Base-by-base conservation (phyloP, 192 early-diverging fungal species). In the Backusella circina region DNA sequence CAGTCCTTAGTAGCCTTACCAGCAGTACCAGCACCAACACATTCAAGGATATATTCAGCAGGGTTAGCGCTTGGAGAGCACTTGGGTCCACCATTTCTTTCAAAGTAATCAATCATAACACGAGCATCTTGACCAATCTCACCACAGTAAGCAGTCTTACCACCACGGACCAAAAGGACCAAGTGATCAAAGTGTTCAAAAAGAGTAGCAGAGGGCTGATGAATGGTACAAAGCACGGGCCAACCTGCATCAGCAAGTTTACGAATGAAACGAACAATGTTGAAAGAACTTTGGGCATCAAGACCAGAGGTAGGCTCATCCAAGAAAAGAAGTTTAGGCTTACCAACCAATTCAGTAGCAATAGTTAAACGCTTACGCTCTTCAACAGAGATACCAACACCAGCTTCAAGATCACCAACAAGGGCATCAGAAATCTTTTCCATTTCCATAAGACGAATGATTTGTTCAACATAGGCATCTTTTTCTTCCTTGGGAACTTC, bases 241-340 rank as follows among this genome's bases (percentile, higher is more conserved):
- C 67, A 95, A 78, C 88, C 90, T 47, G 86, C 87, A 70, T 88
- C 82, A 36, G 91, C 86, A 79, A 90, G 77, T 70, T 84, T 81
- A 78, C 85, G 87, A 89, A 91, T 82, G 81, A 94, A 91, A 79
- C 91, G 87, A 73, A 91, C 84, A 81, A 93, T 86, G 86, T 93
- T 90, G 77, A 90, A 91, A 2, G 93, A 91, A n/a, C 93, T 85
- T 80, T 95, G 93, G 1, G 90, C 88, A 82, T 93, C 91, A 15
- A 93, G 84, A 51, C 96, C 96, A 26, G 92, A 94, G 5, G 94
- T 96, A 61, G 96, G 96, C 77, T 93, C 96, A 83, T 96, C 95
- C 72, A 96, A 85, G 85, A 98, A 94, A 36, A 98, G 87, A 44
- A 93, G 79, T 77, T 91, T 88, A 18, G 92, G 91, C 84, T 91